Evolutionary conservation across 495 filamentous ascomycete species (phyloP).

Genomic region (Talaromyces trachyspermus): DNA sequence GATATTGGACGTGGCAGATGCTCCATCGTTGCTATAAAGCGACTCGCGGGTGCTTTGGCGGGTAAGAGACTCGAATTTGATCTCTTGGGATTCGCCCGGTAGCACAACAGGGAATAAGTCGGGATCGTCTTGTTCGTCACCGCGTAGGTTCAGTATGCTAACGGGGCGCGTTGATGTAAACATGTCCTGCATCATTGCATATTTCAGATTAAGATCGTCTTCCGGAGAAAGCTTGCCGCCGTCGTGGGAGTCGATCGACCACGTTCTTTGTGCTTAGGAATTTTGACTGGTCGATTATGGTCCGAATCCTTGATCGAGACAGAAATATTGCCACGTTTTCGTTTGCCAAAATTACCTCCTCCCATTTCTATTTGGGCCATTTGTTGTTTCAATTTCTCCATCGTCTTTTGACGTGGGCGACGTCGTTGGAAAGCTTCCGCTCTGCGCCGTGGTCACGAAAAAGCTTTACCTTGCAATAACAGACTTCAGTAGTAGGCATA

Average conservation of each 20-base stretch:
- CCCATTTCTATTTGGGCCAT: slow-evolving; percentile 83
- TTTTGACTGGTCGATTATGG: slow-evolving; percentile 57
- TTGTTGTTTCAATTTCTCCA: slow-evolving; percentile 90
- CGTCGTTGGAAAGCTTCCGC: slow-evolving; percentile 87
- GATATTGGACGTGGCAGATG: slow-evolving; percentile 48
- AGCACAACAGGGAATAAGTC: slow-evolving; percentile 78
- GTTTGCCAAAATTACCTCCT: slow-evolving; percentile 79
- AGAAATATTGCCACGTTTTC: slow-evolving; percentile 61
- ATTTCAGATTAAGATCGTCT: slow-evolving; percentile 82
- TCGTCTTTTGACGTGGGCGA: slow-evolving; percentile 91
- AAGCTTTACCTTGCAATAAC: slow-evolving; percentile 92
- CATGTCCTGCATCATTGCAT: slow-evolving; percentile 86
- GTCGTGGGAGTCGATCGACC: slow-evolving; percentile 88
- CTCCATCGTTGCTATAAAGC: slow-evolving; percentile 45
- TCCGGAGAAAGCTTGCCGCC: slow-evolving; percentile 60
- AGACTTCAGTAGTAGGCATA: slow-evolving; percentile 56
- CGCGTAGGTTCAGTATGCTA: slow-evolving; percentile 76
- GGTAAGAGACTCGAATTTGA: slow-evolving; percentile 46
- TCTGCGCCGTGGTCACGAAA: slow-evolving; percentile 97
- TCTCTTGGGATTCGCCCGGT: slow-evolving; percentile 56
- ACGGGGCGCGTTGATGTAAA: slow-evolving; percentile 84
- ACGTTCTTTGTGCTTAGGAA: slow-evolving; percentile 86
- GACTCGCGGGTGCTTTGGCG: slow-evolving; percentile 51
- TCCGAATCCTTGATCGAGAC: slow-evolving; percentile 40
- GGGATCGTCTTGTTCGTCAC: slow-evolving; percentile 79